Evolutionary conservation across 176 grass and related monocot species (phyloP).

Genomic region (Carex cristatella): DNA sequence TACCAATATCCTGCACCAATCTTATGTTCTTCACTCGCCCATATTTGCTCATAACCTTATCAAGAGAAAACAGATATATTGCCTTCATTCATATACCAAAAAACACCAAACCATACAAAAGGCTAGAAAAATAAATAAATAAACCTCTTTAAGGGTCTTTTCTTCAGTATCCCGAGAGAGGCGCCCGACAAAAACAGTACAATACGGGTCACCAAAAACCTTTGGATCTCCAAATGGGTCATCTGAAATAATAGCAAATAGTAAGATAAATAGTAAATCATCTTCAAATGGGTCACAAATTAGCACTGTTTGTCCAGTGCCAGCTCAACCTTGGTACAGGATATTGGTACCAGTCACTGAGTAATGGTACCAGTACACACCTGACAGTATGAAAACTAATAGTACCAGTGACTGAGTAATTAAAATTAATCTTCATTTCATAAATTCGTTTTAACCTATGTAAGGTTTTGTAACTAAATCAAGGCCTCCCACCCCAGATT

Average conservation of each 20-base stretch:
- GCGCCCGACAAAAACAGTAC: slow-evolving; percentile 73
- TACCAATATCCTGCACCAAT: slow-evolving; percentile 77
- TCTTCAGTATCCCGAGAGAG: slow-evolving; percentile 71
- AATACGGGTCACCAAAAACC: slow-evolving; percentile 62
- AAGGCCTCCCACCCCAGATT: no score
- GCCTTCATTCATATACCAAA: slow-evolving; percentile 12
- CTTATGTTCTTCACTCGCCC: slow-evolving; percentile 80
- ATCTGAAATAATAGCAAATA: slow-evolving; percentile 26
- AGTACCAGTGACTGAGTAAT: no score
- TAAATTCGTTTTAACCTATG: no score
- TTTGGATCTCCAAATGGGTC: slow-evolving; percentile 89
- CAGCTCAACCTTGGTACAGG: no score
- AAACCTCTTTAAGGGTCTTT: slow-evolving; percentile 56
- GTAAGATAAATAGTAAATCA: background rate
- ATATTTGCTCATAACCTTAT: slow-evolving; percentile 78
- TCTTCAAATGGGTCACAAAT: no score
- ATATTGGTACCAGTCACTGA: no score
- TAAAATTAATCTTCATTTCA: no score
- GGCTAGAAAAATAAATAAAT: background rate
- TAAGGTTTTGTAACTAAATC: no score
- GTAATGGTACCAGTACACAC: no score
- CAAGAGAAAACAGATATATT: slow-evolving; percentile 11
- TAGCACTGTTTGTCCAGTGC: no score
- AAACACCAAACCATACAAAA: background rate
- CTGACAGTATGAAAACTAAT: no score